Conservation (phyloP, 345 rosid species). For the Lepidium sativum region DNA sequence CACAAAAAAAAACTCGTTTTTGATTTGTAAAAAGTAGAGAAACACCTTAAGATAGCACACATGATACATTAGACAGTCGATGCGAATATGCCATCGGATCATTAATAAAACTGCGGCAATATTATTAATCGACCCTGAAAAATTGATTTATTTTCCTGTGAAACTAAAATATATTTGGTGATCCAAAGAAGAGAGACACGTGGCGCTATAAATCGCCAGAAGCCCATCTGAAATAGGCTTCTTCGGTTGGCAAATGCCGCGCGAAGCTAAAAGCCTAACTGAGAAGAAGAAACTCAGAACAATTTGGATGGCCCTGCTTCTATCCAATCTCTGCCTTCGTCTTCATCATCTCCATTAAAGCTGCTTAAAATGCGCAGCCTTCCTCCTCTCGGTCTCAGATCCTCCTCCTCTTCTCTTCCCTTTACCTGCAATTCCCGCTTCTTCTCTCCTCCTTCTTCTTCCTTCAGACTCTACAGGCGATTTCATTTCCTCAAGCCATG, state of each 20-base stretch:
- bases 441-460: conserved; percentile 23
- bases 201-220: conserved; percentile 22
- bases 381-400: conserved; percentile 20
- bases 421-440: conserved; percentile 27
- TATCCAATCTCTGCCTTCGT: background rate
- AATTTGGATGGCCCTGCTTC: conserved; percentile 18
- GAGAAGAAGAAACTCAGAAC: background rate
- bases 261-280: conserved; percentile 9
- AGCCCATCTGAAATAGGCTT: conserved; percentile 14
- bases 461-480: conserved; percentile 55
- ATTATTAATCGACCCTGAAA: background rate
- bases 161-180: background rate
- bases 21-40: no score
- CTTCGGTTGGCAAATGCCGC: conserved; percentile 8
- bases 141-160: background rate
- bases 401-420: conserved; percentile 26
- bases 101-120: background rate
- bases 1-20: no score
- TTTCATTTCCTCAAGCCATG: conserved; percentile 64
- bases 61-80: no score
- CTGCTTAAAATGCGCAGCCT: conserved; percentile 28
- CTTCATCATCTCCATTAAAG: conserved; percentile 6
- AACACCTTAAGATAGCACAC: no score
- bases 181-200: conserved; percentile 22
- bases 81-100: background rate